These are phyloP conservation scores for Phoma sp. DNA, from an alignment of 2,329 filamentous ascomycete species.

Conservation along the genomic window DNA sequence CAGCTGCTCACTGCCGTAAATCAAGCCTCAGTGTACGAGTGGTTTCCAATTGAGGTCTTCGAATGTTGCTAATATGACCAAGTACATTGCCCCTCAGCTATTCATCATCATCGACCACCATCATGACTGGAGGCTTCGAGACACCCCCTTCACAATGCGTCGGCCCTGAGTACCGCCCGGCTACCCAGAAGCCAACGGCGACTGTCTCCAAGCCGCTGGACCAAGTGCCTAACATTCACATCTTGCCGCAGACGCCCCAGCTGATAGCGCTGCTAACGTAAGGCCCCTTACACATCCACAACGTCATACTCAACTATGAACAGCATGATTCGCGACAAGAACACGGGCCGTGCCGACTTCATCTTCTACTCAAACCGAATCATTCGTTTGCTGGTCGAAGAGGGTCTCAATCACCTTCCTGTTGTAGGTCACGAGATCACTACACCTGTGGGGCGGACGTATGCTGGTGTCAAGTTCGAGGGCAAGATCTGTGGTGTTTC, in stretches of 20 bases:
- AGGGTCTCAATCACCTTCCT: conserved; percentile 95
- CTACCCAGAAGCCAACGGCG: conserved; percentile 80
- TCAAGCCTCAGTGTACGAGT: conserved; percentile 1
- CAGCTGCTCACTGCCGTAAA: background rate
- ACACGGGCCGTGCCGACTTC: conserved; percentile 91
- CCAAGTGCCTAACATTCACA: conserved; percentile 81
- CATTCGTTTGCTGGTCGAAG: conserved; percentile 94
- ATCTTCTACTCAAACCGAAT: conserved; percentile 99
- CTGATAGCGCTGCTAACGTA: conserved; percentile 97
- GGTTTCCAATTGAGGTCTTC: background rate
- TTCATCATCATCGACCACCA: conserved; percentile 7
- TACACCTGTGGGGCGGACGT: conserved; percentile 86
- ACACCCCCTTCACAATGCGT: conserved; percentile 66
- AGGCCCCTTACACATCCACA: conserved; percentile 54
- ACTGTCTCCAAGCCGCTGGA: conserved; percentile 85
- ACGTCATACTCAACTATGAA: conserved; percentile 11
- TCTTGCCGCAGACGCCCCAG: conserved; percentile 92
- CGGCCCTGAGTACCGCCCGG: conserved; percentile 79
- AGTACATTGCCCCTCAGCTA: background rate
- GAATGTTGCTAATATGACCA: background rate
- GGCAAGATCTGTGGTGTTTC: conserved; percentile 98
- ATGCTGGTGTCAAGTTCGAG: conserved; percentile 92
- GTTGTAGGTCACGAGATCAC: conserved; percentile 88
- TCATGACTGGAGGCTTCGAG: conserved; percentile 40
- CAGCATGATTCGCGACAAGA: conserved; percentile 94